Base-by-base conservation (phyloP, 805 yeast species). In the Candida ascalaphidarum region DNA sequence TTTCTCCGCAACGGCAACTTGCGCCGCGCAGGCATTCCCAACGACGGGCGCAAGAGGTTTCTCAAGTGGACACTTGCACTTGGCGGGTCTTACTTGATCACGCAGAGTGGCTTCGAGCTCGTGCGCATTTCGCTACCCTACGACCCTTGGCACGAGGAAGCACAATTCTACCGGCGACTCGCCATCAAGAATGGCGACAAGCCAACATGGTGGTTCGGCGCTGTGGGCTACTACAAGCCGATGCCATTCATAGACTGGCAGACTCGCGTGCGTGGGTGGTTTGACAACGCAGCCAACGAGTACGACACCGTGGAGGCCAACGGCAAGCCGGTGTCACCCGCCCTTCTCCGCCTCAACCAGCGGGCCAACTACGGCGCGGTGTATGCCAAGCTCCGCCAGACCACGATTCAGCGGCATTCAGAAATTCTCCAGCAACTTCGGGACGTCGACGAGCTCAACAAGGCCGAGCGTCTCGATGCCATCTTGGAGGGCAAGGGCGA, bases 91-190 rank as follows among this genome's bases (percentile, higher is more conserved):
- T 53, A 60, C 12, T 39, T 73, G 11, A 43, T 75, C n/a, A 66
- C 70, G 35, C 67, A 69, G 30, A 60, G 81, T 3, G 68, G 75
- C 3, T 44, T 78, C 20, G 89, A 80, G 41, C 39, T 64, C 5
- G 58, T 71, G 11, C 57, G 88, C 30, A 39, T 77, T 22, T 41
- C 61, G 7, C 35, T 55, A 9, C 58, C 65, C 1, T 47, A 50
- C 27, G 88, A 80, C 44, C 88, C 88, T 7, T 80, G 88, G 88
- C 62, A 52, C 15, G 83, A 74, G 18, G 85, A 80, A 43, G 82
- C 85, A 3, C 61, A 50, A 25, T 42, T 46, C 11, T 78, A 74
- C 19, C 66, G 84, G 21, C 54, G 52, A 12, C 47, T 63, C 32
- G 80, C 78, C 1, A 55, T 54, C 17, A 54, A 59, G 25, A 59